Evolutionary conservation across 148 eudicot species (phyloP), one percentile per base, ranked within the genome.

Genomic region (Limonium bicolor): DNA sequence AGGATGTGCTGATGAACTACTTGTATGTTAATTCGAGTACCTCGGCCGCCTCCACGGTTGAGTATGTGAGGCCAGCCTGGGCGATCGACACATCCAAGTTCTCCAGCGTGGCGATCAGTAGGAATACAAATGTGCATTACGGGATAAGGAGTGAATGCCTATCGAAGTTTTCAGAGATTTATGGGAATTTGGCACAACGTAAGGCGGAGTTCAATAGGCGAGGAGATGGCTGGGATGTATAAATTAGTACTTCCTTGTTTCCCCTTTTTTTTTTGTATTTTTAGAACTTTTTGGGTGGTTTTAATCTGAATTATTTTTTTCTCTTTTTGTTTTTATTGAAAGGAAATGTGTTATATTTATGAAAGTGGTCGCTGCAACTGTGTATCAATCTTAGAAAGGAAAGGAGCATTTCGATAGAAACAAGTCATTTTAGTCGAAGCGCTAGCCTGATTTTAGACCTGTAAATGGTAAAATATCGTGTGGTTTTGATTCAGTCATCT

Each of bases 201-300:
- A 90, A 77, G 60, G 60, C 76, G 7, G 77, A 63, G 27, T 90
- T 90, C 52, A 52, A 69, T 19, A 34, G 56, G 21, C 68, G 99
- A 56, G 69, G 31, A 26, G 99, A 90, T 51, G 88, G 93, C 20
- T 90, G 99, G 99, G 95, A 90, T 85, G 60, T 71, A 67, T 90
- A 84, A 79, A 1, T n/a, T 7, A 12, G 16, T 7, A 35, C n/a
- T n/a, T 29, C 12, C 12, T 29, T 8, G 33, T n/a, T n/a, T n/a
- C n/a, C n/a, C n/a, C n/a, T n/a, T n/a, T n/a, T n/a, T n/a, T n/a
- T n/a, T n/a, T n/a, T n/a, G n/a, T 43, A 11, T 25, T 25, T 43
- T 3, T 43, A 35, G 16, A 10, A 35, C 3, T 35, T 35, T 11
- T 11, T 2, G 9, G 45, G 25, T 8, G 23, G 23, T 16, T 38